Base-by-base conservation (phyloP, 2,329 filamentous ascomycete genomes). In the Claviceps africana region DNA sequence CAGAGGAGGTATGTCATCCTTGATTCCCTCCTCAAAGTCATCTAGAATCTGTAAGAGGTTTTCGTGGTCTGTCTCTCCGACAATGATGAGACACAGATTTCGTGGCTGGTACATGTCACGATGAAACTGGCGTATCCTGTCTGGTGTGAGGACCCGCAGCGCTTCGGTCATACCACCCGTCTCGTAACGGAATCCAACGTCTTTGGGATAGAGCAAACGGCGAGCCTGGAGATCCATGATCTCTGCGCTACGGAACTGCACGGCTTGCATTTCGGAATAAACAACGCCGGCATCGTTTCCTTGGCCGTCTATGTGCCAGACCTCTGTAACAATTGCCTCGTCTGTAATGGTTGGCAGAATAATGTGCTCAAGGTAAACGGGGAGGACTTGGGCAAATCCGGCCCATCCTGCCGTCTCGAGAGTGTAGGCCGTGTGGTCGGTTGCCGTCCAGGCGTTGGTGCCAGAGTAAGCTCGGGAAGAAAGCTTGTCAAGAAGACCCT, bases 121-220 rank as follows among this genome's bases (percentile, higher is more conserved):
- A 67, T 98, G 93, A 62, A 97, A 98, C 54, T 84, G 81, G n/a
- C 93, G 83, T 58, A 98, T 98, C 40, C 89, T 83, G 50, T 96
- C 86, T 1, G 89, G 82, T 0, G 88, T 93, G 47, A 98, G 72
- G 3, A 89, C 82, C 43, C 93, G 83, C 48, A 98, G 75, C 35
- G 89, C 85, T 60, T 95, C 88, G 72, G 94, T 94, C 84, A 96
- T 88, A 15, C 93, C 93, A 13, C 93, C 93, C n/a, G 93, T 98
- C 69, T 98, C 93, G 60, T 96, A 97, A 54, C 91, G 83, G 64
- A 96, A 98, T 2, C 93, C 93, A 52, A 94, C 82, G 47, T 87
- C 85, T 65, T 93, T 82, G 0, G 90, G 90, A 60, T 97, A 98
- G 37, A 95, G 73, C 45, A 93, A 72, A 2, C 87, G 81, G 42